Conservation (phyloP, 192 early-diverging fungal species). For the Backusella tuberculispora region DNA sequence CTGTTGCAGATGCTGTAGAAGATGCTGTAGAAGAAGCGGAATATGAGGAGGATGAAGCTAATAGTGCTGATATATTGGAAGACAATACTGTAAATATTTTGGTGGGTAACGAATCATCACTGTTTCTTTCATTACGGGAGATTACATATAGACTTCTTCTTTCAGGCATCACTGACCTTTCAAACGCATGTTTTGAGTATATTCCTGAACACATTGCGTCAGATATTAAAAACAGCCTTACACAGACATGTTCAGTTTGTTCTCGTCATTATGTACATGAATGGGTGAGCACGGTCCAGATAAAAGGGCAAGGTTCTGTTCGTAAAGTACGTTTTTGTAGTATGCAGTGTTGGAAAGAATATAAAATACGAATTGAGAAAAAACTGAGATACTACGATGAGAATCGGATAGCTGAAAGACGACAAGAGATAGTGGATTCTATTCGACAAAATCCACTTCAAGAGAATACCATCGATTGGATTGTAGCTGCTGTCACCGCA, state of each 20-base stretch:
- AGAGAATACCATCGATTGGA: constrained; percentile 1
- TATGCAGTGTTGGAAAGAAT: neutral
- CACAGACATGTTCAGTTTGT: neutral
- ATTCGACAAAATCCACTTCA: neutral
- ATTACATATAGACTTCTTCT: constrained; percentile 3
- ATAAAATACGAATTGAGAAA: neutral
- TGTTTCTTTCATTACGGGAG: constrained; percentile 13
- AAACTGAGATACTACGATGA: neutral
- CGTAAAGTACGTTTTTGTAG: constrained; percentile 16
- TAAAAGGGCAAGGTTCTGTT: neutral
- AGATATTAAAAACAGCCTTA: neutral
- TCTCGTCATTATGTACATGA: neutral
- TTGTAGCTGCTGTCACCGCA: constrained; percentile 6
- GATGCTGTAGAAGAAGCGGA: neutral
- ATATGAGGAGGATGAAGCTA: neutral
- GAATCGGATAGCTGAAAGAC: neutral
- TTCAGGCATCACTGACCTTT: neutral
- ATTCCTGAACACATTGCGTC: constrained; percentile 5
- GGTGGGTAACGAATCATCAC: neutral
- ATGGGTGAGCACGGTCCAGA: constrained; percentile 13
- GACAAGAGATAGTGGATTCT: neutral
- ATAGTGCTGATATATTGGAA: neutral
- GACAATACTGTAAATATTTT: neutral
- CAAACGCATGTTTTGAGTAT: neutral
- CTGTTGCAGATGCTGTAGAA: neutral